A percentile compares a stretch with the other conserved stretches of the same genome.
These are phyloP conservation scores for Fusarium clavum DNA, from an alignment of 2,329 filamentous ascomycete species.

Conservation along the genomic window DNA sequence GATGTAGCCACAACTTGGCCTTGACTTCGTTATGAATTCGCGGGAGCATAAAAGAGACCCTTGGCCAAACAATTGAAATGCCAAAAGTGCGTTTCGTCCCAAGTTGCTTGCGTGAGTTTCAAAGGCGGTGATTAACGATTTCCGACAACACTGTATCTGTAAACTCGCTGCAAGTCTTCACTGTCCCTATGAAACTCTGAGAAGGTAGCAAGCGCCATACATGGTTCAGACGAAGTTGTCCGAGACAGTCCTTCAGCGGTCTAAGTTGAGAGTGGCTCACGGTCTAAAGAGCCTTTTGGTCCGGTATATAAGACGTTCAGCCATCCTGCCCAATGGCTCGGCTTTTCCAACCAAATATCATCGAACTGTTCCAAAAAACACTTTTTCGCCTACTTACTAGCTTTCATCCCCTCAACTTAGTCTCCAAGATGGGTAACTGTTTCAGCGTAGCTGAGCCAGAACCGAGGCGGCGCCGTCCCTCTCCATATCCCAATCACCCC, in stretches of 20 bases:
- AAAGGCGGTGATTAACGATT: not conserved
- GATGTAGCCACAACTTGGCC: accelerated
- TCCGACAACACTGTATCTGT: not conserved
- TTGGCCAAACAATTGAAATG: not conserved
- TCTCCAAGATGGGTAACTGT: not conserved
- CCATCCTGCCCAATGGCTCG: not conserved
- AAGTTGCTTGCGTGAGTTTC: not conserved
- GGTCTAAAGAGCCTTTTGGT: not conserved
- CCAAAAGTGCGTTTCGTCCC: not conserved
- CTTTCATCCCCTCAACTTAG: not conserved
- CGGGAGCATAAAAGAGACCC: accelerated
- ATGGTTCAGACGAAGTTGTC: not conserved
- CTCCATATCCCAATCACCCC: not conserved
- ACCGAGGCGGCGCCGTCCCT: no score
- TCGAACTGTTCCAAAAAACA: not conserved
- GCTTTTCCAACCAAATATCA: not conserved
- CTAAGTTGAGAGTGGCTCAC: not conserved
- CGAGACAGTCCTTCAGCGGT: not conserved
- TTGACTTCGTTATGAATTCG: accelerated
- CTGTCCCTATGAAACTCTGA: not conserved
- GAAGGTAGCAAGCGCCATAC: not conserved
- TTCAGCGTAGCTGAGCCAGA: not conserved
- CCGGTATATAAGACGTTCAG: not conserved
- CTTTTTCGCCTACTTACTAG: not conserved
- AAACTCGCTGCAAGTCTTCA: not conserved